phyloP scores from a whole-genome alignment of 768 basidiomycete species.

The Rhodotorula taiwanensis region DNA sequence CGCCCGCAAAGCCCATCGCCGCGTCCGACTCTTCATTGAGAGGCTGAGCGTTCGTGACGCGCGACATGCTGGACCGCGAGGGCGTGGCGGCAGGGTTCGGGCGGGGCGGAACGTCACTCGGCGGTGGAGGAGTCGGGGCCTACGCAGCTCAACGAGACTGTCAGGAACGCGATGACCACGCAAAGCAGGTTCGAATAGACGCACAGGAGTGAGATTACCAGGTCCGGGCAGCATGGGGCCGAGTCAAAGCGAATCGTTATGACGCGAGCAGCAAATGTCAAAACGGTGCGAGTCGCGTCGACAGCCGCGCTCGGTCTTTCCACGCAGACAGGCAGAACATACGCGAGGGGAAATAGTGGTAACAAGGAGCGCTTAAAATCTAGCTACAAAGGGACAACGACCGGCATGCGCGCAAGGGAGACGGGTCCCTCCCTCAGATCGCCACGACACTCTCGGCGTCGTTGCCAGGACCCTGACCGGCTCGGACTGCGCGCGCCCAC shows the following conservation, averaged over 20 bases:
- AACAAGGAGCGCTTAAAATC: background rate
- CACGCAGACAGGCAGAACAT: background rate
- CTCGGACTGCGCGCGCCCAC: slow-evolving; percentile 18
- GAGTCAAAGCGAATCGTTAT: no score
- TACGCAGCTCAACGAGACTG: background rate
- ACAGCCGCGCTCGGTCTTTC: background rate
- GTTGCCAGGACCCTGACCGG: slow-evolving; percentile 18
- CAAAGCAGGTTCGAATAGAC: background rate
- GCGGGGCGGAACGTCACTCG: background rate
- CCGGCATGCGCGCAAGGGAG: no score
- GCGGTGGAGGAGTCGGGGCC: background rate
- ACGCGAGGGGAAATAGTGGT: background rate
- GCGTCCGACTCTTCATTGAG: background rate
- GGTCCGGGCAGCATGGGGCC: background rate
- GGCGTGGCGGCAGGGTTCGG: background rate
- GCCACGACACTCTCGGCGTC: slow-evolving; percentile 13
- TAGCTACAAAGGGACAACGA: background rate
- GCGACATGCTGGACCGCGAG: background rate
- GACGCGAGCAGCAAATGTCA: no score
- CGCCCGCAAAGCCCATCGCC: slow-evolving; percentile 3
- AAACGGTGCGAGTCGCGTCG: background rate
- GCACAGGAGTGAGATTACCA: slow-evolving; percentile 1
- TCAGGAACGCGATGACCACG: background rate
- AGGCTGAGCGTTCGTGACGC: background rate
- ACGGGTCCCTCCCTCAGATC: no score